phyloP scores from a whole-genome alignment of 257 asterid genomes.

The Penstemon newberryi region DNA sequence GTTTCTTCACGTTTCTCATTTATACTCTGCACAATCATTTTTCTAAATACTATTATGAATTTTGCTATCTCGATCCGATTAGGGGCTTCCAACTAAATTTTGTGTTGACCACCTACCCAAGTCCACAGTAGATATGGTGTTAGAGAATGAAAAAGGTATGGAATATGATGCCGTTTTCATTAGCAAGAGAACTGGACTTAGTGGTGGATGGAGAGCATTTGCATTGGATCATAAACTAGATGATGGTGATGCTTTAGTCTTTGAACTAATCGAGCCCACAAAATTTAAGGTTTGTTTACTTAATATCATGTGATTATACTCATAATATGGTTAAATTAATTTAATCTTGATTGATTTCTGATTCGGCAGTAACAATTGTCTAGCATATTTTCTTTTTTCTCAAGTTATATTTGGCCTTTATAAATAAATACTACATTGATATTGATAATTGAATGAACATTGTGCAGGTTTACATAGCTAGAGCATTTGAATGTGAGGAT shows the following conservation, averaged over 20 bases:
- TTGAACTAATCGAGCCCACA: constrained; percentile 68
- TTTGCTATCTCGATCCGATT: constrained; percentile 14
- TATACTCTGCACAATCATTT: constrained; percentile 7
- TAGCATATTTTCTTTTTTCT: not conserved
- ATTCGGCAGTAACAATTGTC: not conserved
- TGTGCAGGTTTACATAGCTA: constrained; percentile 63
- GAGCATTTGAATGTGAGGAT: constrained; percentile 41
- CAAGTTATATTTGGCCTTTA: constrained; percentile 6
- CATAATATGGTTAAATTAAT: not conserved
- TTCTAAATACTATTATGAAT: not conserved
- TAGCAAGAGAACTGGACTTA: constrained; percentile 69
- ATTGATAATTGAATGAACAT: not conserved
- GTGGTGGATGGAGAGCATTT: constrained; percentile 99
- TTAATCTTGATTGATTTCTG: too few relatives aligned
- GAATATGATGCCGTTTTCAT: constrained; percentile 65
- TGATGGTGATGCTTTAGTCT: constrained; percentile 85
- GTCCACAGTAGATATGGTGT: constrained; percentile 49
- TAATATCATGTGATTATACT: not conserved
- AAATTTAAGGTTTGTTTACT: constrained; percentile 66
- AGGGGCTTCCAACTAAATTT: constrained; percentile 78
- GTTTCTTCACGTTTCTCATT: constrained; percentile 25
- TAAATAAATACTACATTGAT: not conserved
- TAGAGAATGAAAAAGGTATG: constrained; percentile 61
- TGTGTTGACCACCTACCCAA: constrained; percentile 68
- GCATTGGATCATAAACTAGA: constrained; percentile 82